Base-by-base conservation (phyloP, 1,284 basidiomycete genomes). In the Ganoderma multipileum region DNA sequence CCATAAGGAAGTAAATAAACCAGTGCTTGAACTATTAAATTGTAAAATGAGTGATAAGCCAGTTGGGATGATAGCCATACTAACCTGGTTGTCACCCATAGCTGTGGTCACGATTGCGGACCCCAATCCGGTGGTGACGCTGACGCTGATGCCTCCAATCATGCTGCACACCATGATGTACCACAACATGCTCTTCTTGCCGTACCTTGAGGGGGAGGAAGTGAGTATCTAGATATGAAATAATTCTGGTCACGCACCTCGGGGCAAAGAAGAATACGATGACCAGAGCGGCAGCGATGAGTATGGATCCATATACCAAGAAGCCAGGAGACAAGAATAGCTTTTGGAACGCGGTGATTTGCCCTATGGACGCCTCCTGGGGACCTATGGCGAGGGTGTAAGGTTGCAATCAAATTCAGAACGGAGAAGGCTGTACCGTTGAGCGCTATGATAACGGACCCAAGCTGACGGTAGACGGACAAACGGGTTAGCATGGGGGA, bases 121-220 rank as follows among this genome's bases (percentile, higher is more conserved):
- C 44, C 97, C 97, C 26, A 99, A 87, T 42, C 97, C 97, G 55
- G 95, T 96, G 3, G 96, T 98, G 68, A 97, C 97, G 74, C 94
- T 96, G 74, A 99, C 97, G 71, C 93, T 95, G 69, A 99, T 92
- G 1, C 98, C 97, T 36, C 97, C 97, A 76, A 99, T 98, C 85
- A 99, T 91, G 72, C 93, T 96, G 81, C 97, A 99, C 47, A 98
- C 94, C 57, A 87, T 83, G 75, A 98, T 96, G 81, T 99, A 98
- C 87, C 96, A 96, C 71, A 99, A 82, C 97, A 99, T 98, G 77
- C 90, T 93, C 82, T 91, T 92, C 82, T 93, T 96, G 65, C 97
- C 97, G 79, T 94, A 95, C 76, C 91, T 47, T 69, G 4, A n/a
- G 14, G 2, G 18, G 5, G 57, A 58, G 33, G 3, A 60, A 38